phyloP scores from a whole-genome alignment of 2,329 filamentous ascomycete species.

The Colletotrichum australisinense region DNA sequence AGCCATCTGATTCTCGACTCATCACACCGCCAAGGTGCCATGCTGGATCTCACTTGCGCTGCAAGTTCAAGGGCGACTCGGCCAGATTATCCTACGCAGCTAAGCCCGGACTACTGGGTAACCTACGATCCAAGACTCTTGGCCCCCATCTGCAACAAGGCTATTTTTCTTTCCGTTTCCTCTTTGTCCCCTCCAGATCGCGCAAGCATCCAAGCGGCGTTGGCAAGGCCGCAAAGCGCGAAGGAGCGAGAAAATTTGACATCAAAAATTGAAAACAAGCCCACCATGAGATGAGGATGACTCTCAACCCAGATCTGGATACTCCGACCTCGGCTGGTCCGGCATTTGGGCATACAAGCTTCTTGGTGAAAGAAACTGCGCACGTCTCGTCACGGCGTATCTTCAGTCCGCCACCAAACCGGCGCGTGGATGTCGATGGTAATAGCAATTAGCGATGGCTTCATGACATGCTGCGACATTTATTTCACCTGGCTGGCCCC shows the following conservation, averaged over 20 bases:
- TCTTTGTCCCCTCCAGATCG: constrained; percentile 5
- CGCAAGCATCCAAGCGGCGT: constrained; percentile 7
- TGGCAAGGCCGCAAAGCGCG: background rate
- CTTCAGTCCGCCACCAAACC: constrained; percentile 18
- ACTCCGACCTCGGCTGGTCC: constrained; percentile 31
- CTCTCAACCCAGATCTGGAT: constrained; percentile 19
- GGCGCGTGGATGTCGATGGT: constrained; percentile 22
- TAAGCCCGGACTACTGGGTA: constrained; percentile 7
- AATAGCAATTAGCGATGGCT: constrained; percentile 29
- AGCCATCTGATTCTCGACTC: constrained; percentile 11
- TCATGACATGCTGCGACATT: constrained; percentile 24
- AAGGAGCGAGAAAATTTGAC: constrained; percentile 1
- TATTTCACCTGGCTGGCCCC: constrained; percentile 6
- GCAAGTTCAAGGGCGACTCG: constrained; percentile 25
- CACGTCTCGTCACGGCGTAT: constrained; percentile 4
- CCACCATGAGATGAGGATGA: constrained; percentile 23
- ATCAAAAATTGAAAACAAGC: constrained; percentile 3
- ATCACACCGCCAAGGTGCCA: constrained; percentile 32
- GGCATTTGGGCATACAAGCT: constrained; percentile 7
- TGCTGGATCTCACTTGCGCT: constrained; percentile 25
- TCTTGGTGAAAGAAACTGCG: background rate
- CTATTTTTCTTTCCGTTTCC: constrained; percentile 10
- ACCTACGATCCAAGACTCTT: constrained; percentile 26
- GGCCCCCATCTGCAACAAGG: constrained; percentile 22
- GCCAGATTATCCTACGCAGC: constrained; percentile 25